phyloP scores from a whole-genome alignment of 768 basidiomycete species.

The Termitomyces sp. region DNA sequence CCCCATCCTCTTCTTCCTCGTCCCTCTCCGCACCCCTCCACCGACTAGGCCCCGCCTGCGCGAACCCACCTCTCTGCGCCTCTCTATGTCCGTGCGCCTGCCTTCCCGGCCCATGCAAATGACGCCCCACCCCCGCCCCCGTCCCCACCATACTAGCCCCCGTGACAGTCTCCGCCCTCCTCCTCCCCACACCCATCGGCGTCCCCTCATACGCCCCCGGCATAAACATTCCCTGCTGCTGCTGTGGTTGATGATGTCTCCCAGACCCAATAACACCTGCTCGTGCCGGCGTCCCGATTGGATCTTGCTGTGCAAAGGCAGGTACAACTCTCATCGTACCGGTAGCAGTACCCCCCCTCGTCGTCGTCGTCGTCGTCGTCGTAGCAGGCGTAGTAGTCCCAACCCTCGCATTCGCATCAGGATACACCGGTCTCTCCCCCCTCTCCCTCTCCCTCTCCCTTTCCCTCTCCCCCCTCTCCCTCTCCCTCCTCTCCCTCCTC shows the following conservation, averaged over 20 bases:
- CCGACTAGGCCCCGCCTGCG: neutral
- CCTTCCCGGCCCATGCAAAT: constrained; percentile 9
- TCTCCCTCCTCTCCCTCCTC: constrained; percentile 7
- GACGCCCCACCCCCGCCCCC: neutral
- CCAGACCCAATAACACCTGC: neutral
- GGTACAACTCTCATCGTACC: too few relatives aligned
- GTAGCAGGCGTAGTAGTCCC: neutral
- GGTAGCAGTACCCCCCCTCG: too few relatives aligned
- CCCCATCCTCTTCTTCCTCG: neutral
- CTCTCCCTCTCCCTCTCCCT: constrained; percentile 6
- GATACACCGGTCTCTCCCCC: neutral
- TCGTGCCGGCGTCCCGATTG: constrained; percentile 9
- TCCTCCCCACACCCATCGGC: neutral
- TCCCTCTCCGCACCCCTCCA: neutral
- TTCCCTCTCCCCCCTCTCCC: too few relatives aligned
- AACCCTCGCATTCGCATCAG: neutral
- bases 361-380: too few relatives aligned
- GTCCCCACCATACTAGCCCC: constrained; percentile 7
- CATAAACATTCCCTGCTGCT: neutral
- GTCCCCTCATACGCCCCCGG: neutral
- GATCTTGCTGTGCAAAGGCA: neutral
- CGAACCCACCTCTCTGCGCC: neutral
- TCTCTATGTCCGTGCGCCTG: neutral
- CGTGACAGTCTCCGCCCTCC: constrained; percentile 15
- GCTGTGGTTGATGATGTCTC: neutral